Base-by-base conservation (phyloP, 176 grass and related monocot species). In the Juncus inflexus region DNA sequence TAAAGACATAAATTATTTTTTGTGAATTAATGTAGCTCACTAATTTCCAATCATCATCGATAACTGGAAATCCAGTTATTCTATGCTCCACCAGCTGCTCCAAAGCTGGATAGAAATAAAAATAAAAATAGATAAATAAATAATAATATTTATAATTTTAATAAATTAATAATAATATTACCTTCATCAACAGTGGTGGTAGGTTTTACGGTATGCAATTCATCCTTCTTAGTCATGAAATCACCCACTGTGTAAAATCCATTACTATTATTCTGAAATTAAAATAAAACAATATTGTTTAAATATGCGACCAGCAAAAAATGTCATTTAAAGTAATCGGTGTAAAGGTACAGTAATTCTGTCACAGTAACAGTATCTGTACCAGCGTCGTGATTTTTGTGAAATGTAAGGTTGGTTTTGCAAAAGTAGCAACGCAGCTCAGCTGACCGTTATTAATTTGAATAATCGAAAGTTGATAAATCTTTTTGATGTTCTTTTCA, bases 11-110 rank as follows among this genome's bases (percentile, higher is more conserved):
- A 42, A 61, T 45, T 12, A 57, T 57, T 3, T 12, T 9, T 3
- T 9, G 56, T 74, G 43, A 12, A 52, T 6, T 28, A 57, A 65
- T 12, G 40, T 11, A 37, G 78, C 79, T 76, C 58, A 91, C 92
- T 82, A 97, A 75, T 9, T 81, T 82, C 79, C 87, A 81, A 54
- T 83, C 47, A 40, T 97, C 92, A 71, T 91, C 84, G 66, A 91
- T 64, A 10, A 97, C 92, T 57, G 92, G 92, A 65, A 97, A 91
- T 47, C 92, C 87, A 13, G 87, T 83, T 19, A 97, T 81, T 65
- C 80, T 88, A 67, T 86, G 42, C 40, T 89, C 50, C 64, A 97
- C 92, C 60, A 97, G 75, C 67, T 74, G 36, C 70, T 97, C 82
- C 0, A 97, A 72, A 1, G 87, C 92, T 97, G 80, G 39, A 11